These are phyloP conservation scores for Paxillus ammoniavirescens DNA, from an alignment of 768 basidiomycete genomes.

Conservation along the genomic window DNA sequence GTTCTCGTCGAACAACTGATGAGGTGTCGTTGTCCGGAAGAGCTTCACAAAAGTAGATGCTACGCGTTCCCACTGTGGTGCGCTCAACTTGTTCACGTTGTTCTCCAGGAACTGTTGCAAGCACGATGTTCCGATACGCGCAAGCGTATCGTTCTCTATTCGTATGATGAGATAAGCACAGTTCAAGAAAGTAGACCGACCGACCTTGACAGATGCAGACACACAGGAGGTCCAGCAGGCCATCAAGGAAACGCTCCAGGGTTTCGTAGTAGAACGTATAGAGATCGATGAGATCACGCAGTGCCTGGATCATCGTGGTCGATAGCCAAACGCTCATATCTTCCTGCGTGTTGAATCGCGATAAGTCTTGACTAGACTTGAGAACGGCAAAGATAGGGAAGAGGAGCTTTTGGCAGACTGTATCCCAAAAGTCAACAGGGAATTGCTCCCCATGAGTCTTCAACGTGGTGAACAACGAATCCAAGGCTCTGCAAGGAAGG, in stretches of 20 bases:
- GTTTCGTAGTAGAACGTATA: conserved; percentile 95
- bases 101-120: conserved; percentile 93
- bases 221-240: conserved; percentile 88
- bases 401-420: conserved; percentile 91
- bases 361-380: conserved; percentile 88
- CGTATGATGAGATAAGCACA: conserved; percentile 6
- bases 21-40: conserved; percentile 97
- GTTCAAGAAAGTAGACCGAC: not conserved
- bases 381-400: conserved; percentile 98
- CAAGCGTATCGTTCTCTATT: conserved; percentile 95
- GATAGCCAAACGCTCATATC: conserved; percentile 99
- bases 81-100: conserved; percentile 84
- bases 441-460: conserved; percentile 86
- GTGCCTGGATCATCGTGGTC: conserved; percentile 97
- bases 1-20: conserved; percentile 93
- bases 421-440: conserved; percentile 95
- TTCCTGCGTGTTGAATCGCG: conserved; percentile 93
- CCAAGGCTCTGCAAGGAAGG: conserved; percentile 68
- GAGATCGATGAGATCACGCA: conserved; percentile 91
- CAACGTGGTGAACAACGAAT: conserved; percentile 91
- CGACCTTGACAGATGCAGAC: conserved; percentile 98
- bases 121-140: conserved; percentile 96
- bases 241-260: conserved; percentile 86
- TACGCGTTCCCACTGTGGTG: conserved; percentile 87
- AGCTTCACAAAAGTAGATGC: conserved; percentile 91